phyloP scores from a whole-genome alignment of 139 green algal species.

The Eudorina sp. region DNA sequence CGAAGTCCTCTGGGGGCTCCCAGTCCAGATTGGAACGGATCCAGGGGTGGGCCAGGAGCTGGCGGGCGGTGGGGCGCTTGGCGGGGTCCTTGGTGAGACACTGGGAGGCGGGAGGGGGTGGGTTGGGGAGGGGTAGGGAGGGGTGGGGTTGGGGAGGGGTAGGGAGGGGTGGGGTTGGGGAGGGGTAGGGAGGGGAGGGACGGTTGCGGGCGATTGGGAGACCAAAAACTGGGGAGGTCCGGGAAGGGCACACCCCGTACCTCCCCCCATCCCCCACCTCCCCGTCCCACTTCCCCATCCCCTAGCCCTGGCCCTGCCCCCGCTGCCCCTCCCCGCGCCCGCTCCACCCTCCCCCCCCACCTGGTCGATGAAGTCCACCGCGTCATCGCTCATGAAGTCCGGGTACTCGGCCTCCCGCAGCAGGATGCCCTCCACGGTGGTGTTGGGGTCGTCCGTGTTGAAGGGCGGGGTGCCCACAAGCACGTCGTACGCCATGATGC shows the following conservation, averaged over 20 bases:
- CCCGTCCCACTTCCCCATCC: neutral
- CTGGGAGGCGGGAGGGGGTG: slow-evolving; percentile 48
- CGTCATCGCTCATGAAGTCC: slow-evolving; percentile 44
- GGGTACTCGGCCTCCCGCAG: slow-evolving; percentile 54
- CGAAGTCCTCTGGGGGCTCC: slow-evolving; percentile 52
- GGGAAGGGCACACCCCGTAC: neutral
- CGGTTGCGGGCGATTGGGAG: too few species aligned
- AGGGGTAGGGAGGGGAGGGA: neutral
- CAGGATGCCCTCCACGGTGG: slow-evolving; percentile 53
- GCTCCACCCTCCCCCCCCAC: neutral
- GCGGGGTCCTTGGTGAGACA: slow-evolving; percentile 82
- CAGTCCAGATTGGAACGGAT: slow-evolving; percentile 59
- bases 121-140: neutral
- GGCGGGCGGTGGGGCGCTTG: slow-evolving; percentile 70
- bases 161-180: neutral
- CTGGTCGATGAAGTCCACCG: slow-evolving; percentile 57
- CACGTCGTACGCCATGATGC: slow-evolving; percentile 71
- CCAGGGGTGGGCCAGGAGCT: slow-evolving; percentile 82
- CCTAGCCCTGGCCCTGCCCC: neutral
- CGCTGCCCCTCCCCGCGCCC: neutral
- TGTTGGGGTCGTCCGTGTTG: slow-evolving; percentile 51
- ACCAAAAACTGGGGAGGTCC: neutral
- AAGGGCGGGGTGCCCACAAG: slow-evolving; percentile 70
- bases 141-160: neutral
- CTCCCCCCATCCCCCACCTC: neutral